Percentiles rank a stretch among this genome's conserved stretches.
These are phyloP conservation scores for Amyloporia xantha DNA, from an alignment of 768 basidiomycete genomes.

Conservation along the genomic window DNA sequence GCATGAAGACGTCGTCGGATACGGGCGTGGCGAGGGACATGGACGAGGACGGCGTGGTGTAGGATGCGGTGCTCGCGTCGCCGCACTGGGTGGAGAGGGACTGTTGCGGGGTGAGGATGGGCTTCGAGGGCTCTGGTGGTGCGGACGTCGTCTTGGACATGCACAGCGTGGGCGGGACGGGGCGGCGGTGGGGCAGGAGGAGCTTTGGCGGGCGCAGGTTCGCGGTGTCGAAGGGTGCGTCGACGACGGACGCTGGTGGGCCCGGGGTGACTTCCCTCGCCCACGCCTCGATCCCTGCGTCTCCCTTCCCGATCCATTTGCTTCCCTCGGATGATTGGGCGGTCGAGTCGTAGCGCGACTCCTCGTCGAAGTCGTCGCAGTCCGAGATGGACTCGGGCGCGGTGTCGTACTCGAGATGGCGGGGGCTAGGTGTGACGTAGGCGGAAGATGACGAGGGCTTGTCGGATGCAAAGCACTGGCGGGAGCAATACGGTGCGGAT, in stretches of 20 bases:
- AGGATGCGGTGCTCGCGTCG: constrained; percentile 29
- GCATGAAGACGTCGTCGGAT: constrained; percentile 11
- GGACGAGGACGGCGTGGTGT: constrained; percentile 44
- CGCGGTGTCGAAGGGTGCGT: constrained; percentile 1
- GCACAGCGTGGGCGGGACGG: constrained; percentile 29
- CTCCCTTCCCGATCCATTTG: constrained; percentile 34
- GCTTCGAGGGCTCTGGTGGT: constrained; percentile 16
- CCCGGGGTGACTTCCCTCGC: constrained; percentile 23
- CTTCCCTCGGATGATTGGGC: background rate
- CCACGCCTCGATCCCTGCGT: constrained; percentile 39
- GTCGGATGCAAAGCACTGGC: constrained; percentile 32
- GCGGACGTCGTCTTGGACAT: constrained; percentile 34
- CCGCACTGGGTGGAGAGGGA: constrained; percentile 15
- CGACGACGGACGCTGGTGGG: constrained; percentile 5
- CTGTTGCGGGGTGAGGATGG: background rate
- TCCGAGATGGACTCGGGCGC: constrained; percentile 9
- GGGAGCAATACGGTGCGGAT: constrained; percentile 47
- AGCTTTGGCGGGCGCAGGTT: constrained; percentile 11
- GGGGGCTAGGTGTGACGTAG: constrained; percentile 6
- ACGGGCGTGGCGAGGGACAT: constrained; percentile 20
- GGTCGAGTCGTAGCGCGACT: background rate
- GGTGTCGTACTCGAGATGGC: constrained; percentile 8
- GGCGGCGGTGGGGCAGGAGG: constrained; percentile 5
- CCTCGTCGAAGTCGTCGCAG: constrained; percentile 4
- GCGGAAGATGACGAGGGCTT: constrained; percentile 16